Base-by-base conservation (phyloP, 345 rosid genomes). In the Citrus trifoliata region DNA sequence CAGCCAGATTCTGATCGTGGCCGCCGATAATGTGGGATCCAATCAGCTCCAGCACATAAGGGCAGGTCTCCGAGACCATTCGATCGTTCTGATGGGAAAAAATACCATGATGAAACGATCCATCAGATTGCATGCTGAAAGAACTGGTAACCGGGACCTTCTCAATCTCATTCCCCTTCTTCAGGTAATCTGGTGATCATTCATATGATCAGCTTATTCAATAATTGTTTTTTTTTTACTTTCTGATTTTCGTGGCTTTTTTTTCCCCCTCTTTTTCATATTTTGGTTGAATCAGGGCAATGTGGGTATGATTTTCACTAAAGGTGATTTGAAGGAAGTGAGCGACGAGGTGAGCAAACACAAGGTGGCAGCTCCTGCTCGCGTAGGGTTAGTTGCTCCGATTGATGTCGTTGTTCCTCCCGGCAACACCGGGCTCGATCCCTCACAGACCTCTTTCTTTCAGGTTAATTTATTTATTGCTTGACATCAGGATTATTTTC, bases 281-380 rank as follows among this genome's bases (percentile, higher is more conserved):
- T 53, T 4, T 38, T 33, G 76, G 42, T 30, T 74, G 21, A 9
- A 58, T 4, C 61, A 95, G 99, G 99, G 99, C 2, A 95, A 95
- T 53, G 97, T 95, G 46, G 99, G 99, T 6, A 83, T 95, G 88
- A 93, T 95, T 79, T 95, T 95, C 87, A 93, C 98, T 7, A 94
- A 94, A 80, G 99, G 99, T 82, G 99, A 95, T 76, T 85, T 95
- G 82, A 95, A 95, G 87, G 99, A 95, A 90, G 98, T 93, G 75
- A 91, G 97, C 1, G 99, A 92, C 67, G 98, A 92, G 82, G 97
- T 95, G 46, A 90, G 91, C 42, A 93, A 91, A 79, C 94, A 93
- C 88, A 95, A 95, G 99, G 99, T 93, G 83, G 98, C 97, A 81
- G 99, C 99, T 74, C 99, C 98, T 59, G 99, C 99, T 82, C 99